Percentiles rank a stretch among this genome's conserved stretches.
These are phyloP conservation scores for Entomortierella parvispora DNA, from an alignment of 192 early-diverging fungal species.

Conservation along the genomic window DNA sequence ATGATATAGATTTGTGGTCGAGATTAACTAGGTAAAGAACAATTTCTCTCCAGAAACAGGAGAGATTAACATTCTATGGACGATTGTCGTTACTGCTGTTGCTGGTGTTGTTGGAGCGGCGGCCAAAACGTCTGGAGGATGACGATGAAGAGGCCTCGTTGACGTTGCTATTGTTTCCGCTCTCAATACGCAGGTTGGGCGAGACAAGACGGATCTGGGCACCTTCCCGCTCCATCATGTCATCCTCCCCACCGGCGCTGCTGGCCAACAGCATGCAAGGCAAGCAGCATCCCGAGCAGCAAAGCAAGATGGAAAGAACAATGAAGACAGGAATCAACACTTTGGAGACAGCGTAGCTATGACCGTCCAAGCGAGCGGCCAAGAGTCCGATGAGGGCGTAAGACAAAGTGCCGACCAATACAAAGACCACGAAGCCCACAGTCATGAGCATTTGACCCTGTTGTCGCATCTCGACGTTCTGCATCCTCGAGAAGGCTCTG, in stretches of 20 bases:
- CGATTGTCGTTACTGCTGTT: not conserved
- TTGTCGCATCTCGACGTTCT: slow-evolving; percentile 55
- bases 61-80: not conserved
- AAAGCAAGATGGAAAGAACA: slow-evolving; percentile 63
- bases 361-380: slow-evolving; percentile 51
- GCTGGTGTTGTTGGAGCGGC: slow-evolving; percentile 21
- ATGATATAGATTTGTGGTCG: no score
- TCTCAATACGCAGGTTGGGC: slow-evolving; percentile 50
- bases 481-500: slow-evolving; percentile 41
- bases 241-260: slow-evolving; percentile 36
- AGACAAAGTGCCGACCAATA: slow-evolving; percentile 54
- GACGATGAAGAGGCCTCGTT: slow-evolving; percentile 1
- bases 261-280: slow-evolving; percentile 62
- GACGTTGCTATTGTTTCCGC: not conserved
- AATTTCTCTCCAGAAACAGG: no score
- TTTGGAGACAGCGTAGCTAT: slow-evolving; percentile 54
- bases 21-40: no score
- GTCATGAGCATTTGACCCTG: slow-evolving; percentile 60
- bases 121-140: slow-evolving; percentile 29
- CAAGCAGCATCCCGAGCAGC: slow-evolving; percentile 68
- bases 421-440: slow-evolving; percentile 53
- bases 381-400: slow-evolving; percentile 53
- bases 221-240: slow-evolving; percentile 51
- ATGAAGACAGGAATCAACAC: slow-evolving; percentile 78
- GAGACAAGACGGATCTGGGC: slow-evolving; percentile 44